Percentiles rank a stretch among this genome's conserved stretches.
phyloP scores from a whole-genome alignment of 1,139 yeast genomes.

The Trichomonascaceae sp. region DNA sequence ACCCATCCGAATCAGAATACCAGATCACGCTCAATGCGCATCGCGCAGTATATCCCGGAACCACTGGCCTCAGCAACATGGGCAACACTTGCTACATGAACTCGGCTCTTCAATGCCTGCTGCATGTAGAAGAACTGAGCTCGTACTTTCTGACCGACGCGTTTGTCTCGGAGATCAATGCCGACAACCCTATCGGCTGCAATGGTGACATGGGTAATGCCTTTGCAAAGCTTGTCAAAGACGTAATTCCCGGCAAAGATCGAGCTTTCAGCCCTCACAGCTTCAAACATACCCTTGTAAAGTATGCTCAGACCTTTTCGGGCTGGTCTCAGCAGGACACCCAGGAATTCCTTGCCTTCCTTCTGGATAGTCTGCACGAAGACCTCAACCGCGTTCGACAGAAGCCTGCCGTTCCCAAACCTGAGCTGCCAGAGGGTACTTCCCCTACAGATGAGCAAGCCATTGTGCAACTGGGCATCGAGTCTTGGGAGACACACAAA shows the following conservation, averaged over 20 bases:
- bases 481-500: conserved; percentile 73
- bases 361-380: conserved; percentile 86
- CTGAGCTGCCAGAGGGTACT: conserved; percentile 57
- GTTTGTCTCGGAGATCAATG: conserved; percentile 57
- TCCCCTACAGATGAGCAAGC: conserved; percentile 37
- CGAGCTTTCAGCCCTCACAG: conserved; percentile 50
- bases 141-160: conserved; percentile 44
- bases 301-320: conserved; percentile 66
- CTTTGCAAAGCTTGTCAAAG: conserved; percentile 53
- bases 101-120: conserved; percentile 82
- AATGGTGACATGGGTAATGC: conserved; percentile 67
- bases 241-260: conserved; percentile 10
- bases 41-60: too few relatives aligned
- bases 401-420: conserved; percentile 84
- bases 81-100: conserved; percentile 98
- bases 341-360: conserved; percentile 83
- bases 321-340: conserved; percentile 93
- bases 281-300: conserved; percentile 69
- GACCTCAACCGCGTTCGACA: conserved; percentile 71
- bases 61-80: conserved; percentile 59
- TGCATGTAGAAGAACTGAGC: conserved; percentile 75
- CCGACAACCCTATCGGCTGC: conserved; percentile 73
- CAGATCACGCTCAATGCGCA: too few relatives aligned
- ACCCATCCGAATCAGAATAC: too few relatives aligned
- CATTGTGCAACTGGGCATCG: conserved; percentile 48